Conservation (phyloP, 345 rosid genomes). For the Erodium maritimum region DNA sequence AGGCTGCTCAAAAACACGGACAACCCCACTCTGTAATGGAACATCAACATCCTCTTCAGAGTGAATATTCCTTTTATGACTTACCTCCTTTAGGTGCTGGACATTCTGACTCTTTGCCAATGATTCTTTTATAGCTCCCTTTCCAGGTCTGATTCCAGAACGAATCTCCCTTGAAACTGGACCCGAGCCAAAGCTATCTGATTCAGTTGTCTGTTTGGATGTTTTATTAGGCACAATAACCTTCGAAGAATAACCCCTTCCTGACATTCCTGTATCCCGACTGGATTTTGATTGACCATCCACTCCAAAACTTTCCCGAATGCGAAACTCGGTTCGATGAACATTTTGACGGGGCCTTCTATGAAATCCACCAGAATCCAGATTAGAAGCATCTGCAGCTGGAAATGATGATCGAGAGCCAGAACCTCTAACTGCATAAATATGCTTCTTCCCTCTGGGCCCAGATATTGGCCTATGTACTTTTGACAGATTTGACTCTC, state of each 20-base stretch:
- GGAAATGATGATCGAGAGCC: conserved; percentile 35
- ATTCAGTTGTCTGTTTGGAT: conserved; percentile 36
- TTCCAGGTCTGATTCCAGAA: conserved; percentile 35
- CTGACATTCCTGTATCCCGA: conserved; percentile 24
- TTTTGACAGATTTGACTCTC: conserved; percentile 19
- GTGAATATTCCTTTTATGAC: conserved; percentile 34
- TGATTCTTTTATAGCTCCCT: conserved; percentile 38
- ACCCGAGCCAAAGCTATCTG: conserved; percentile 33
- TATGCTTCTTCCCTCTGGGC: conserved; percentile 36
- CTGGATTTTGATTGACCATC: conserved; percentile 43
- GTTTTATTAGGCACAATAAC: conserved; percentile 39
- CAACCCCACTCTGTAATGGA: conserved; percentile 70
- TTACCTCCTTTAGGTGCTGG: conserved; percentile 30
- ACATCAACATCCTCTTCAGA: conserved; percentile 51
- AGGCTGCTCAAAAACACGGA: conserved; percentile 72
- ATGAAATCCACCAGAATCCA: conserved; percentile 49
- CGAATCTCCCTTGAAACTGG: conserved; percentile 26
- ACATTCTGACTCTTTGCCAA: conserved; percentile 27
- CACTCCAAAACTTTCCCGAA: conserved; percentile 40
- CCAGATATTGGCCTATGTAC: conserved; percentile 27
- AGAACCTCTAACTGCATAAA: conserved; percentile 38
- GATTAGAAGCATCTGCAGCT: conserved; percentile 38
- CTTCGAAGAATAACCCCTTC: conserved; percentile 40
- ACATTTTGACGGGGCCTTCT: conserved; percentile 39
- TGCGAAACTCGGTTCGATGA: conserved; percentile 62